Evolutionary conservation across 1,284 basidiomycete species (phyloP).

Genomic region (Papiliotrema flavescens): DNA sequence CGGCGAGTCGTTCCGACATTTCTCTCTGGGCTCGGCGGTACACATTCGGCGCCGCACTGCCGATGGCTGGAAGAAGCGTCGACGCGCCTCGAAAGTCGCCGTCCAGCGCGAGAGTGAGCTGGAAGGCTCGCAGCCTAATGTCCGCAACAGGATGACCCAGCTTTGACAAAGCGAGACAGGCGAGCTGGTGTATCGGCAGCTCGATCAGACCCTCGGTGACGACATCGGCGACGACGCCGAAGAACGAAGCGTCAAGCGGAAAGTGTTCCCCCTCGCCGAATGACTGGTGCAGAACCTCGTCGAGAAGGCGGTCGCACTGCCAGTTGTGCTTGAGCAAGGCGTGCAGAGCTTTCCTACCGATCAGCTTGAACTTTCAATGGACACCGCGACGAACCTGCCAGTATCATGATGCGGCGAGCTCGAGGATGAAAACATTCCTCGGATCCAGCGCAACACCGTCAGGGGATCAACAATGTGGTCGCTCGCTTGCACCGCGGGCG

Average conservation of each 20-base stretch:
- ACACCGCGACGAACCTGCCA: slow-evolving; percentile 43
- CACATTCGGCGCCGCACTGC: slow-evolving; percentile 68
- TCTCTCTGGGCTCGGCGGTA: slow-evolving; percentile 77
- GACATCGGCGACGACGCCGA: slow-evolving; percentile 74
- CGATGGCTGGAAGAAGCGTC: slow-evolving; percentile 70
- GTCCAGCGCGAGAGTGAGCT: slow-evolving; percentile 70
- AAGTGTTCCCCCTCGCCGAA: slow-evolving; percentile 59
- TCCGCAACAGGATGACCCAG: slow-evolving; percentile 69
- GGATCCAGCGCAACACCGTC: slow-evolving; percentile 51
- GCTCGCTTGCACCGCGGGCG: slow-evolving; percentile 35
- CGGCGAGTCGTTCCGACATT: slow-evolving; percentile 72
- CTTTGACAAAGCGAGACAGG: slow-evolving; percentile 80
- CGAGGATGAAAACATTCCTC: slow-evolving; percentile 49
- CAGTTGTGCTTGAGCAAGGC: slow-evolving; percentile 65
- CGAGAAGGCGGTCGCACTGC: slow-evolving; percentile 61
- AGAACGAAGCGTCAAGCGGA: slow-evolving; percentile 57
- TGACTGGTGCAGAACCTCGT: slow-evolving; percentile 67
- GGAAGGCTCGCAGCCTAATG: slow-evolving; percentile 73
- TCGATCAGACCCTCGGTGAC: slow-evolving; percentile 48
- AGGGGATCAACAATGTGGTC: slow-evolving; percentile 47
- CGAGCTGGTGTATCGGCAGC: slow-evolving; percentile 62
- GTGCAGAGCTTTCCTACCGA: slow-evolving; percentile 67
- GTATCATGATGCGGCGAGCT: slow-evolving; percentile 45
- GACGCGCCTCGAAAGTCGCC: slow-evolving; percentile 56
- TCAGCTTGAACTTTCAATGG: slow-evolving; percentile 7